Conservation (phyloP, 768 basidiomycete genomes). For the Tulasnella sp. region DNA sequence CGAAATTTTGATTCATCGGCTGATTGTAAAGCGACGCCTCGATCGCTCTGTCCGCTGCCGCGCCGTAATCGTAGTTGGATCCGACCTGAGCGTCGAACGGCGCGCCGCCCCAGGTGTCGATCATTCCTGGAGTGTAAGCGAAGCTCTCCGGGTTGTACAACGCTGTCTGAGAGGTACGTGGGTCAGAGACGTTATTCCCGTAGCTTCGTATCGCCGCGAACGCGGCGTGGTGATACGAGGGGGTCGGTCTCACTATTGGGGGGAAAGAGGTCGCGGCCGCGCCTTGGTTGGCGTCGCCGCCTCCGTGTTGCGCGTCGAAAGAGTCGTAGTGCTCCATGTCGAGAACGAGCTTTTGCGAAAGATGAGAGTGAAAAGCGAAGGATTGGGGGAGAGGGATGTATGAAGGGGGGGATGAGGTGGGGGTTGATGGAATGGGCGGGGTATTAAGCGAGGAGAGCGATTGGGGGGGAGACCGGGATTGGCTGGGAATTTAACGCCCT, state of each 20-base stretch:
- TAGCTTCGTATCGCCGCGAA: neutral
- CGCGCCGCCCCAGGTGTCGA: neutral
- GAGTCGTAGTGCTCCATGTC: neutral
- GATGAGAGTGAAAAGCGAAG: neutral
- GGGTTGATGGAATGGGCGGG: too few species aligned
- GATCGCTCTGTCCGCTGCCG: neutral
- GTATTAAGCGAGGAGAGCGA: too few species aligned
- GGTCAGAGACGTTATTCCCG: neutral
- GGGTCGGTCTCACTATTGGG: neutral
- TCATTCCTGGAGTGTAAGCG: neutral
- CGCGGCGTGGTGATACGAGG: slow-evolving; percentile 3
- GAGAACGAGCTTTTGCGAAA: neutral
- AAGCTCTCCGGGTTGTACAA: neutral
- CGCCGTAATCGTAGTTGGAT: neutral
- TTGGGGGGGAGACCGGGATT: too few species aligned
- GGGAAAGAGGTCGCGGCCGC: neutral
- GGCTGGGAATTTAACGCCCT: too few species aligned
- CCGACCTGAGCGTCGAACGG: neutral
- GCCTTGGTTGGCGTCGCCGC: neutral
- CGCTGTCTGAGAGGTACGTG: neutral
- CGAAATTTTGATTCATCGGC: neutral
- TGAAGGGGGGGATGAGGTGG: neutral
- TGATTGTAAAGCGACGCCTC: neutral
- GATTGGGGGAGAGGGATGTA: neutral
- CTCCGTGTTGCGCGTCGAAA: neutral